A percentile compares a stretch with the other conserved stretches of the same genome.
Conservation (phyloP, 2,329 filamentous ascomycete genomes). For the Drechslerella dactyloides region DNA sequence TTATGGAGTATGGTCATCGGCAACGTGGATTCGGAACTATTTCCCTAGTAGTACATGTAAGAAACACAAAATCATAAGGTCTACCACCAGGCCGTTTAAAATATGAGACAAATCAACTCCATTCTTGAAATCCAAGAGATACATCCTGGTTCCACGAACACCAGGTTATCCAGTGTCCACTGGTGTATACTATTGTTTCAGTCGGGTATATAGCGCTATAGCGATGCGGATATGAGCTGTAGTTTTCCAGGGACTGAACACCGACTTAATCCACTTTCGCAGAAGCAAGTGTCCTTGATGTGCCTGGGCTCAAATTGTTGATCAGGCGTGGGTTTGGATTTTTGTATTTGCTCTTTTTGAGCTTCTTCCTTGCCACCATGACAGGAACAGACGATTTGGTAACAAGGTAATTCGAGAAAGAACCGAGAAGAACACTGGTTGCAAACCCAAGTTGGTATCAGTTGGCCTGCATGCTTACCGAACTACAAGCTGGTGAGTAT, state of each 20-base stretch:
- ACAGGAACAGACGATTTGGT: constrained; percentile 96
- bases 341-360: constrained; percentile 86
- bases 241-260: neutral
- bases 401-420: constrained; percentile 96
- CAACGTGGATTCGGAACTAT: too few relatives aligned
- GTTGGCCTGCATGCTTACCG: neutral
- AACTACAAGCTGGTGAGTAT: neutral
- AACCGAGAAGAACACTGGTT: constrained; percentile 83
- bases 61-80: too few relatives aligned
- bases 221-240: too few relatives aligned
- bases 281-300: constrained; percentile 39
- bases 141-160: too few relatives aligned
- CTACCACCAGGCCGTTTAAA: too few relatives aligned
- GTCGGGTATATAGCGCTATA: too few relatives aligned
- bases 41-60: too few relatives aligned
- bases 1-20: too few relatives aligned
- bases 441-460: constrained; percentile 5
- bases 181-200: too few relatives aligned
- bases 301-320: constrained; percentile 70
- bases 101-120: too few relatives aligned
- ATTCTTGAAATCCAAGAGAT: too few relatives aligned
- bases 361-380: constrained; percentile 92
- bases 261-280: constrained; percentile 38
- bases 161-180: too few relatives aligned
- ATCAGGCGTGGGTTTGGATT: constrained; percentile 73